Percentiles rank a stretch among this genome's conserved stretches.
phyloP scores from a whole-genome alignment of 345 rosid genomes.

The Gossypium ekmanianum region DNA sequence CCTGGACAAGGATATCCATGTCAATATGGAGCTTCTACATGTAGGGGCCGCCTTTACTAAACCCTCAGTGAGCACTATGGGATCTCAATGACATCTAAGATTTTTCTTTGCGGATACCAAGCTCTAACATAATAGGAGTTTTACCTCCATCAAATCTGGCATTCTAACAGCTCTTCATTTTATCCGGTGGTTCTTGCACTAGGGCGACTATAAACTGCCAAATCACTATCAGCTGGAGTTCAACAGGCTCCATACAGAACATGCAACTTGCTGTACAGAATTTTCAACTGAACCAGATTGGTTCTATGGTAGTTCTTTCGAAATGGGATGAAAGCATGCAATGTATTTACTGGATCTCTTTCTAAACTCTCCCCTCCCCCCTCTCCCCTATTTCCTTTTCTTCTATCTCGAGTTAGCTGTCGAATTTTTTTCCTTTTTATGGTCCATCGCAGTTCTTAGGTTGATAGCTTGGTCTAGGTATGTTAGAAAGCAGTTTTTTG shows the following conservation, averaged over 20 bases:
- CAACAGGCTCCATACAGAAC: too few species aligned
- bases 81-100: neutral
- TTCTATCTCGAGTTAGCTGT: neutral
- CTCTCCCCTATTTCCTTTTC: neutral
- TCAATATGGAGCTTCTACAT: conserved; percentile 58
- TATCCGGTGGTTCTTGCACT: neutral
- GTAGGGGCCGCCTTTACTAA: conserved; percentile 61
- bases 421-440: neutral
- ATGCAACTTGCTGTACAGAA: too few species aligned
- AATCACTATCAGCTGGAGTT: neutral
- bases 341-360: neutral
- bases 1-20: conserved; percentile 62
- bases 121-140: neutral
- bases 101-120: neutral
- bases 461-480: neutral
- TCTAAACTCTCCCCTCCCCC: neutral
- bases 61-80: neutral
- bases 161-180: neutral
- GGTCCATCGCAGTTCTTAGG: neutral
- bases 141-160: neutral
- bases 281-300: neutral
- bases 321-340: neutral
- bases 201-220: neutral
- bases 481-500: neutral
- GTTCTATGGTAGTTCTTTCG: neutral